Evolutionary conservation across 129 eudicot genomes (phyloP).

Genomic region (Centrapalus pauciflorus): DNA sequence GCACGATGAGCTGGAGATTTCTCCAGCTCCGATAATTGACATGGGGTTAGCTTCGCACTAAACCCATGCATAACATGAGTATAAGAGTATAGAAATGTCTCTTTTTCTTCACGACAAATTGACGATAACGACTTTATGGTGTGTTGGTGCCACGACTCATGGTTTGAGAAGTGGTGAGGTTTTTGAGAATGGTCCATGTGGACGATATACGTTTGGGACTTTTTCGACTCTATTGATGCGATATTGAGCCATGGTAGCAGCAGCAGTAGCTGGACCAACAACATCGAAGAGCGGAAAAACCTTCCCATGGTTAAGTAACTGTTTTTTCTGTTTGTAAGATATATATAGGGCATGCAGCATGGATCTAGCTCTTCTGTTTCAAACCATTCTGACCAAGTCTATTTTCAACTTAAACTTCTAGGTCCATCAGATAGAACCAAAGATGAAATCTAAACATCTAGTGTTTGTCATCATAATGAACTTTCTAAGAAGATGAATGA

Average conservation of each 20-base stretch:
- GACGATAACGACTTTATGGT: conserved; percentile 16
- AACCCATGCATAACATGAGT: conserved; percentile 39
- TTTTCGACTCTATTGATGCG: conserved; percentile 9
- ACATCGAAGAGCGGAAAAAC: background rate
- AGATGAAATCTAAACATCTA: conserved; percentile 2
- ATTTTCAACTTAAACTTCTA: conserved; percentile 4
- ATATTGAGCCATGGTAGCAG: conserved; percentile 4
- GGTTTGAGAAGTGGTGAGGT: conserved; percentile 29
- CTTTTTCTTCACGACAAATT: conserved; percentile 2
- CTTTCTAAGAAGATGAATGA: background rate
- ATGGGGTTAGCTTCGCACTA: conserved; percentile 29
- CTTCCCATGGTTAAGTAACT: conserved; percentile 6
- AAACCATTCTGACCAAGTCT: background rate
- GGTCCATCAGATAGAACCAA: background rate
- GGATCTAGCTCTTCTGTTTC: background rate
- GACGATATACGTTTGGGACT: conserved; percentile 29
- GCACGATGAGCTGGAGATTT: conserved; percentile 27
- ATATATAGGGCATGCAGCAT: conserved; percentile 5
- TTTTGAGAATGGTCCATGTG: conserved; percentile 38
- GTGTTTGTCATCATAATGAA: background rate
- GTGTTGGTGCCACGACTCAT: conserved; percentile 33
- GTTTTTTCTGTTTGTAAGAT: background rate
- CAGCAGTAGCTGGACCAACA: background rate
- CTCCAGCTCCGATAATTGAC: conserved; percentile 31
- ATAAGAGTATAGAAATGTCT: conserved; percentile 27